Percentiles rank a stretch among this genome's conserved stretches.
Conservation (phyloP, 371 early-diverging fungal species). For the Pancytospora epiphaga region DNA sequence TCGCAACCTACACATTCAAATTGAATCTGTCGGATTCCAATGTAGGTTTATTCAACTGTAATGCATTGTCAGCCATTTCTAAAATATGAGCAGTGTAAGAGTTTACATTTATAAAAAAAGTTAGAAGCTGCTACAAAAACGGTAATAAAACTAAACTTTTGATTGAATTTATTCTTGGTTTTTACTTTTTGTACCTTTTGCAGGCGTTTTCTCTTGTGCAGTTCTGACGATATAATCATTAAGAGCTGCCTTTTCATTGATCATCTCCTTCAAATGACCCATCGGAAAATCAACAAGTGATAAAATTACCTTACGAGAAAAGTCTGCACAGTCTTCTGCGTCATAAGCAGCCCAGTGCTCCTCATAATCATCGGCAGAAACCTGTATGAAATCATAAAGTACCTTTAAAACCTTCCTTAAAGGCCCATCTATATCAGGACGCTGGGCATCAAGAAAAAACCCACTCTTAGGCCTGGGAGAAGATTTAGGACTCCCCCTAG, state of each 20-base stretch:
- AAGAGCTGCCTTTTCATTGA: neutral
- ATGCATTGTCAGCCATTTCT: too few relatives aligned
- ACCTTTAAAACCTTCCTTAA: slow-evolving; percentile 40
- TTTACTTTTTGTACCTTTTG: too few relatives aligned
- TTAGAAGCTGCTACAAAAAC: too few relatives aligned
- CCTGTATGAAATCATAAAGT: slow-evolving; percentile 20
- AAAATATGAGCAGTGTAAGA: too few relatives aligned
- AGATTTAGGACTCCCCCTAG: neutral
- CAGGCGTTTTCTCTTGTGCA: too few relatives aligned
- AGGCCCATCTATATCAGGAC: neutral
- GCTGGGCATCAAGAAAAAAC: neutral
- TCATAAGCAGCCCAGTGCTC: slow-evolving; percentile 47
- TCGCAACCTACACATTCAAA: too few relatives aligned
- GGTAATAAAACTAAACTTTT: too few relatives aligned
- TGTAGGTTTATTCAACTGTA: too few relatives aligned
- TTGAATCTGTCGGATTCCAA: too few relatives aligned
- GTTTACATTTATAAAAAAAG: too few relatives aligned
- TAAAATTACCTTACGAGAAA: slow-evolving; percentile 34
- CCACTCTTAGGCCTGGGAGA: neutral
- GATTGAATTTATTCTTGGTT: too few relatives aligned
- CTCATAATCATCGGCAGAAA: slow-evolving; percentile 45
- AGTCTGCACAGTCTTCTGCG: slow-evolving; percentile 49
- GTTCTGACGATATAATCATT: neutral
- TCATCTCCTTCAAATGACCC: neutral
- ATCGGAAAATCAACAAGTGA: neutral